Conservation (phyloP, 768 basidiomycete genomes). For the Pleurotus salmoneostramineus region DNA sequence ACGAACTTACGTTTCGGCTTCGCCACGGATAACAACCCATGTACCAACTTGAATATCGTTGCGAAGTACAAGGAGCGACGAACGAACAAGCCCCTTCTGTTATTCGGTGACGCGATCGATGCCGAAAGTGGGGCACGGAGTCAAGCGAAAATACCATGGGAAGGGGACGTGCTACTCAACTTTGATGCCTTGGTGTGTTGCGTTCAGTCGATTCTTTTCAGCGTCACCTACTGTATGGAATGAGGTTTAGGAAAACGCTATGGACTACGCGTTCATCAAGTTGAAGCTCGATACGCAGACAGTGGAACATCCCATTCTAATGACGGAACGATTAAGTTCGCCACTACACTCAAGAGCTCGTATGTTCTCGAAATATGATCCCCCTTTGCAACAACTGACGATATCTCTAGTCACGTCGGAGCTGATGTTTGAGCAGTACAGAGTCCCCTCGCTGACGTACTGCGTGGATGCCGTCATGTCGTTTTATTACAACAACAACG, state of each 20-base stretch:
- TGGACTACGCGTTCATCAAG: slow-evolving; percentile 89
- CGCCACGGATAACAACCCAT: slow-evolving; percentile 54
- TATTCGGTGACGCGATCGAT: slow-evolving; percentile 89
- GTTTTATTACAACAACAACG: slow-evolving; percentile 78
- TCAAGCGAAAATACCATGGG: slow-evolving; percentile 83
- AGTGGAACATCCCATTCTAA: slow-evolving; percentile 85
- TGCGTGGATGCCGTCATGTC: slow-evolving; percentile 91
- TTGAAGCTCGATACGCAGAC: slow-evolving; percentile 76
- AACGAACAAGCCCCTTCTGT: slow-evolving; percentile 72
- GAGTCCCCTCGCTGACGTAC: slow-evolving; percentile 81
- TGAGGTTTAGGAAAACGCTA: slow-evolving; percentile 79
- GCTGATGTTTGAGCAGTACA: slow-evolving; percentile 92
- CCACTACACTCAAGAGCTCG: slow-evolving; percentile 85
- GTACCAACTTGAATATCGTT: slow-evolving; percentile 64
- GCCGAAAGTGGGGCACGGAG: slow-evolving; percentile 79
- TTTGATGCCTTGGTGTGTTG: slow-evolving; percentile 86
- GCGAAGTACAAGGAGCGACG: slow-evolving; percentile 90
- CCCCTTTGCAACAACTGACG: neutral
- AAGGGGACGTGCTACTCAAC: slow-evolving; percentile 89
- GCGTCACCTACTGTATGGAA: neutral
- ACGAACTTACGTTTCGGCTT: slow-evolving; percentile 83
- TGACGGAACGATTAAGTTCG: slow-evolving; percentile 89
- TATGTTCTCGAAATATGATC: slow-evolving; percentile 34
- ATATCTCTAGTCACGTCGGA: slow-evolving; percentile 81
- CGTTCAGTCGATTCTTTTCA: neutral